Conservation (phyloP, 306 rosid genomes). For the Rubus parviflorus region DNA sequence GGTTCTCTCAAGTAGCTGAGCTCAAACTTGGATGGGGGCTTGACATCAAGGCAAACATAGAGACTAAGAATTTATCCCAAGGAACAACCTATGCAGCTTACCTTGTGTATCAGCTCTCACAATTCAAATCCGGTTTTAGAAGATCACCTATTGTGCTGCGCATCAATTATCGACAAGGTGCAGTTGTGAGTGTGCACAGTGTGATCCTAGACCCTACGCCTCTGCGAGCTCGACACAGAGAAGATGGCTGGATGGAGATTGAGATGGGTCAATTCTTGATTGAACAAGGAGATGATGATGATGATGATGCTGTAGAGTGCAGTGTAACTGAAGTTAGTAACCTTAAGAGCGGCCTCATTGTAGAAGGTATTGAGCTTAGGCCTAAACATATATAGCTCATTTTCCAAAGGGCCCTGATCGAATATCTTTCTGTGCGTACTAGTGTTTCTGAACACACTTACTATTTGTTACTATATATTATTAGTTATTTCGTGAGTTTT, state of each 20-base stretch:
- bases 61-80: neutral
- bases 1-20: slow-evolving; percentile 25
- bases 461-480: no score
- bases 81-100: slow-evolving; percentile 26
- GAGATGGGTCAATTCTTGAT: slow-evolving; percentile 34
- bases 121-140: neutral
- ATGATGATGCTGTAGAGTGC: slow-evolving; percentile 7
- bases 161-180: neutral
- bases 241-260: slow-evolving; percentile 31
- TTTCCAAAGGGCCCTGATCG: no score
- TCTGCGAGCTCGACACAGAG: neutral
- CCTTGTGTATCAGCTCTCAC: slow-evolving; percentile 15
- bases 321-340: neutral
- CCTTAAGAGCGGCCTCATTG: slow-evolving; percentile 8
- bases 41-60: slow-evolving; percentile 22
- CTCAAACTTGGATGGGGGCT: slow-evolving; percentile 12
- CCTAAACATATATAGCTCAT: slow-evolving; percentile 12
- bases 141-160: neutral
- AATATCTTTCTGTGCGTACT: no score
- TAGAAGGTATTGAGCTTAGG: slow-evolving; percentile 42
- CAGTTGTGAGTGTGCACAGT: neutral
- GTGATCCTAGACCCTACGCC: slow-evolving; percentile 19
- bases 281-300: slow-evolving; percentile 14
- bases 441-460: no score
- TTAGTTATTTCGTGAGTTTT: no score